Percentiles rank a stretch among this genome's conserved stretches.
These are phyloP conservation scores for Malbranchea cinnamomea DNA, from an alignment of 2,329 filamentous ascomycete genomes.

Conservation along the genomic window DNA sequence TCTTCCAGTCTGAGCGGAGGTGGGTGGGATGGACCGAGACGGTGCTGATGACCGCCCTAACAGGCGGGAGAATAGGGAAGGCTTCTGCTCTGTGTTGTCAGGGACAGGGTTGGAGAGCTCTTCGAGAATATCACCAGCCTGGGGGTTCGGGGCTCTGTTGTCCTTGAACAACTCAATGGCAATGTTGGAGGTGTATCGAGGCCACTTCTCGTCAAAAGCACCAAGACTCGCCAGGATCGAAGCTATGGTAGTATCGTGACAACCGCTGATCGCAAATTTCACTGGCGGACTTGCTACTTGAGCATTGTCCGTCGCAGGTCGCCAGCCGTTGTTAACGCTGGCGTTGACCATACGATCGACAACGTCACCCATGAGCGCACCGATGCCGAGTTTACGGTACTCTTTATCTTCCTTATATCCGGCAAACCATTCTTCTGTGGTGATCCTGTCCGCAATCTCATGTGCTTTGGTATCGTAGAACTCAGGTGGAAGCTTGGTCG, in stretches of 20 bases:
- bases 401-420: constrained; percentile 75
- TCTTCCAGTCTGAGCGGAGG: constrained; percentile 10
- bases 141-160: constrained; percentile 14
- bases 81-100: constrained; percentile 11
- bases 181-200: constrained; percentile 83
- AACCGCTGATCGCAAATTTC: constrained; percentile 67
- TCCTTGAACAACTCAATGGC: constrained; percentile 78
- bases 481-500: constrained; percentile 62
- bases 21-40: constrained; percentile 5
- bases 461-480: constrained; percentile 71
- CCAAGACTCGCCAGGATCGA: constrained; percentile 64
- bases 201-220: constrained; percentile 67
- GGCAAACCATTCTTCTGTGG: constrained; percentile 81
- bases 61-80: constrained; percentile 20
- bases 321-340: constrained; percentile 43
- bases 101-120: constrained; percentile 14
- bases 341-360: constrained; percentile 56
- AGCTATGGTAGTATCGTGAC: constrained; percentile 87
- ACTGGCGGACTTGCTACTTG: too few species aligned
- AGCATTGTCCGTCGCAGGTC: constrained; percentile 39
- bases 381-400: constrained; percentile 81
- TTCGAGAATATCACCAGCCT: constrained; percentile 12
- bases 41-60: constrained; percentile 12
- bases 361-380: constrained; percentile 68
- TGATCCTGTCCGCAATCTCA: constrained; percentile 55